Evolutionary conservation across 148 eudicot genomes (phyloP).

Genomic region (Silene uniflora): DNA sequence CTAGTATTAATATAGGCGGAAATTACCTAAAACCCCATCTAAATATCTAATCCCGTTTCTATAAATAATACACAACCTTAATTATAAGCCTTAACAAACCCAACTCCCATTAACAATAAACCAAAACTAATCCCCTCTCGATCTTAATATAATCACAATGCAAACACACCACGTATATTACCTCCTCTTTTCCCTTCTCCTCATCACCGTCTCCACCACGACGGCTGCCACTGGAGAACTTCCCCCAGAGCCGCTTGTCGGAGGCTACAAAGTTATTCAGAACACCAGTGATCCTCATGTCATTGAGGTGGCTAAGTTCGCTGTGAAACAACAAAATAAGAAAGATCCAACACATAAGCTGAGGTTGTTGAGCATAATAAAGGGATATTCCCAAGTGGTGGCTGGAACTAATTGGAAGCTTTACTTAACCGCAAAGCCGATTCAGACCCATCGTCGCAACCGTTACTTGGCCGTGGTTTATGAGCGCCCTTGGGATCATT

Average conservation of each 20-base stretch:
- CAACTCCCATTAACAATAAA: neutral
- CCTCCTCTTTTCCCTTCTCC: neutral
- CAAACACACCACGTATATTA: neutral
- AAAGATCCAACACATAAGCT: neutral
- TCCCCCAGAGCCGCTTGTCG: conserved; percentile 1
- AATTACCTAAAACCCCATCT: no score
- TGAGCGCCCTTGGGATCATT: no score
- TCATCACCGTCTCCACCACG: neutral
- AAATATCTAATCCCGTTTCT: no score
- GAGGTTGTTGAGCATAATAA: neutral
- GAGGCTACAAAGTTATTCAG: conserved; percentile 22
- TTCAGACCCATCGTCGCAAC: no score
- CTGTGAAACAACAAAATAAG: conserved; percentile 33
- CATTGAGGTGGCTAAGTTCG: conserved; percentile 27
- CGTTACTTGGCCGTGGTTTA: no score
- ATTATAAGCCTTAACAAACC: no score
- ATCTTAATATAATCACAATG: conserved; percentile 9
- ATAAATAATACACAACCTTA: no score
- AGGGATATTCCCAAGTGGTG: no score
- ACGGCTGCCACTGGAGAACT: neutral
- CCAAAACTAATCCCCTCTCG: no score
- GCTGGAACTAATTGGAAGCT: no score
- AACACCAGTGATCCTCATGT: conserved; percentile 30
- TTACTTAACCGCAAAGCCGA: no score
- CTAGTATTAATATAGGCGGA: no score